A percentile compares a stretch with the other conserved stretches of the same genome.
Conservation (phyloP, 1,139 yeast genomes). For the Diutina siamensis region DNA sequence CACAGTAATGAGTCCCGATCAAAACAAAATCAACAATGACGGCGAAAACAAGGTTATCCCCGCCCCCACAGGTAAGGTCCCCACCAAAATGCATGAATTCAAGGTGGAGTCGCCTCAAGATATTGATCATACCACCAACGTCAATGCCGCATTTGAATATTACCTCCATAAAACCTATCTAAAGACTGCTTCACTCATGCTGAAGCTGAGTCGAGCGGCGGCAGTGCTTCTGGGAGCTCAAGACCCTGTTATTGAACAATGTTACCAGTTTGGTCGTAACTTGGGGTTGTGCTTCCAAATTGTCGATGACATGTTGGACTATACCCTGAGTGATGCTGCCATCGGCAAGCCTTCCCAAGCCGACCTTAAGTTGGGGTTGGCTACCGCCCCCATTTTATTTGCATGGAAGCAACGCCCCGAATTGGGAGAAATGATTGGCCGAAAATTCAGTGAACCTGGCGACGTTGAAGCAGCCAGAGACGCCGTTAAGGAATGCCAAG, state of each 20-base stretch:
- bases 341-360: constrained; percentile 96
- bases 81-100: constrained; percentile 49
- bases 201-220: constrained; percentile 89
- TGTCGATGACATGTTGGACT: constrained; percentile 93
- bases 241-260: constrained; percentile 62
- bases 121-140: constrained; percentile 59
- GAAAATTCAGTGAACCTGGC: constrained; percentile 72
- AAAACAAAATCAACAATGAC: constrained; percentile 35
- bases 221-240: constrained; percentile 87
- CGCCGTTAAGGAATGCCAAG: constrained; percentile 61
- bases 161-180: constrained; percentile 89
- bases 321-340: constrained; percentile 69
- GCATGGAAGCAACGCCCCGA: constrained; percentile 90
- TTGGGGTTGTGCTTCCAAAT: constrained; percentile 92
- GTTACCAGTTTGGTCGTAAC: constrained; percentile 87
- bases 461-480: constrained; percentile 73
- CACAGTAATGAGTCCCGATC: constrained; percentile 50
- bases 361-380: constrained; percentile 84
- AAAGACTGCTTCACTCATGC: constrained; percentile 89
- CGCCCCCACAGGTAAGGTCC: constrained; percentile 52
- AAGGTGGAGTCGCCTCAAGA: too few species aligned
- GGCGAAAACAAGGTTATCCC: constrained; percentile 44
- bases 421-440: constrained; percentile 68
- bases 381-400: constrained; percentile 91
- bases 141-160: constrained; percentile 84